Evolutionary conservation across 495 filamentous ascomycete genomes (phyloP), one percentile per base, ranked within the genome.

Genomic region (Penicillium macrosclerotiorum): DNA sequence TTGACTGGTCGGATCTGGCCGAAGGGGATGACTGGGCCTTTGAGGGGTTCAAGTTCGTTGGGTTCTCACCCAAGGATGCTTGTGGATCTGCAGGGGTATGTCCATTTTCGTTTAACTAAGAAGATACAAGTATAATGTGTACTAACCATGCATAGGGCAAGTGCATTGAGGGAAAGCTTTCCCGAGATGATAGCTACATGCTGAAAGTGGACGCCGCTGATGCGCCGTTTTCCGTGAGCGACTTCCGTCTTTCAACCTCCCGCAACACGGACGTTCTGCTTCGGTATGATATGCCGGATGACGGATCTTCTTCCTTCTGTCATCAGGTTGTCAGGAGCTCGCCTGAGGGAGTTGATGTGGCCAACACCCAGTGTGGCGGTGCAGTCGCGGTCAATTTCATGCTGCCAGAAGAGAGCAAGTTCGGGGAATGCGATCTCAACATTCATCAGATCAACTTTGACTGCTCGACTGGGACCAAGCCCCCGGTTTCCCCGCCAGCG

Each of bases 351-450:
- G 78, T 77, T 26, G 77, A 76, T 51, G 72, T 95, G 45, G 60
- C 74, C 69, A 96, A 96, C 75, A 79, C 73, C 45, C 90, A 95
- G 72, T 96, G 91, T 64, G 91, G 91, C 76, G 89, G 89, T 67
- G 91, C 91, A 36, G 84, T 76, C 55, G 77, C 76, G 16, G 89
- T 96, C 22, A 79, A 80, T 27, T 82, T 95, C 55, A 72, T 85
- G 54, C 81, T 89, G 55, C 86, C 87, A 7, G 57, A 69, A 8
- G 67, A 84, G 56, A 68, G 73, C 52, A 63, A 72, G 33, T 61
- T 67, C 23, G 65, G 68, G 25, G 59, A 66, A 30, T 93, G 90
- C 71, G 76, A 76, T 51, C 69, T 95, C 53, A 80, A 81, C 51
- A 79, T 95, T 41, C 83, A 89, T 70, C 73, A 65, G 49, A 81